Percentiles rank a stretch among this genome's conserved stretches.
Conservation (phyloP, 345 rosid genomes). For the Capsella bursapastoris region DNA sequence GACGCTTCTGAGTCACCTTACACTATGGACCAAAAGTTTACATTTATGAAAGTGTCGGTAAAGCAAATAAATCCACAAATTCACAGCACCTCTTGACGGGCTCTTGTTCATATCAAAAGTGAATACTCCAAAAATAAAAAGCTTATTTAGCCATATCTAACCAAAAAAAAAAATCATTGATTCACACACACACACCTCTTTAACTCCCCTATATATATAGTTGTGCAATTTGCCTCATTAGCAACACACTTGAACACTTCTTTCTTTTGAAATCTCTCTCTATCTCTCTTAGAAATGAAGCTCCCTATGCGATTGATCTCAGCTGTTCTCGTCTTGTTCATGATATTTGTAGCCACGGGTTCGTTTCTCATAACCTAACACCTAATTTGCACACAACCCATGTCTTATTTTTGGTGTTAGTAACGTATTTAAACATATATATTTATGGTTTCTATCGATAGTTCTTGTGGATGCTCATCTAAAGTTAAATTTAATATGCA, state of each 20-base stretch:
- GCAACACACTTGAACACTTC: not conserved
- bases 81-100: conserved; percentile 15
- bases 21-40: conserved; percentile 11
- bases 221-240: conserved; percentile 15
- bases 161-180: too few species aligned
- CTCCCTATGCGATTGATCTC: conserved; percentile 42
- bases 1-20: conserved; percentile 18
- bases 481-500: not conserved
- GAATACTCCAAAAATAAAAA: conserved; percentile 13
- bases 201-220: conserved; percentile 26
- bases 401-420: not conserved
- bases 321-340: conserved; percentile 33
- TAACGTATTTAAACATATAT: not conserved
- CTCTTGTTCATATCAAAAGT: conserved; percentile 2
- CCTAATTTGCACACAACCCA: conserved; percentile 7
- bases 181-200: not conserved
- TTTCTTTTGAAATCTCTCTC: not conserved
- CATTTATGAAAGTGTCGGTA: conserved; percentile 29
- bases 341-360: conserved; percentile 45
- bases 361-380: conserved; percentile 2
- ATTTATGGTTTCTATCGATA: not conserved
- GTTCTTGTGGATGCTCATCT: conserved; percentile 1
- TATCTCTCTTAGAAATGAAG: conserved; percentile 37
- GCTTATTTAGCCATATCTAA: too few species aligned
- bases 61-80: conserved; percentile 27